Evolutionary conservation across 2,329 filamentous ascomycete genomes (phyloP), one percentile per base, ranked within the genome.

Genomic region (Pseudogymnoascus sp.): DNA sequence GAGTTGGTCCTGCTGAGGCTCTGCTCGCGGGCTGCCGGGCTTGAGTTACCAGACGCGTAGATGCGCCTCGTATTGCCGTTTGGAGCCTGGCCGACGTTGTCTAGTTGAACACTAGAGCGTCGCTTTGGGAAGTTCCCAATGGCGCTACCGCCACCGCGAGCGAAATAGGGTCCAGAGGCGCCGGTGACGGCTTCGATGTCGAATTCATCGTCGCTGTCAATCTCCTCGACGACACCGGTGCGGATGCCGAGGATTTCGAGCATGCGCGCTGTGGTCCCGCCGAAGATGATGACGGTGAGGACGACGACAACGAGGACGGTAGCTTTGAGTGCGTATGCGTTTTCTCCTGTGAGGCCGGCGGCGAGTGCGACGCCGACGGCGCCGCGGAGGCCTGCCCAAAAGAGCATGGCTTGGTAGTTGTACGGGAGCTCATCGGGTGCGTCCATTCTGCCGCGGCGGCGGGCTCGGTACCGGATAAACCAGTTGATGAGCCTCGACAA

Each of bases 381-480:
- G 70, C 95, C 95, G 66, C 95, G 90, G 31, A 99, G 82, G 26
- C 95, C 95, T 14, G 95, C 95, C 95, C 95, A 99, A 78, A 96
- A 99, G n/a, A 99, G 85, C 95, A 99, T 97, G n/a, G 90, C 92
- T 76, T 97, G 95, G 76, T 97, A 96, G 69, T 91, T 91, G 73
- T 92, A 96, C 0, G 95, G 95, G 37, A 99, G 79, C 75, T 97
- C 95, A 68, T 97, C 93, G 14, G 86, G 85, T 4, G 88, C 85
- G 64, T 96, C 89, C 59, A 40, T 31, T 63, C 81, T 82, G 24
- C 92, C 92, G 62, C 87, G 84, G 59, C 90, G 86, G 60, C 85
- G 83, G 14, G 93, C 91, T 56, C 92, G 86, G 73, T 96, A 96
- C 64, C 90, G 86, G 69, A 96, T 91, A 72, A 97, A 89, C 82